Evolutionary conservation across 768 basidiomycete genomes (phyloP), one percentile per base, ranked within the genome.

Genomic region (Termitomyces sp.): DNA sequence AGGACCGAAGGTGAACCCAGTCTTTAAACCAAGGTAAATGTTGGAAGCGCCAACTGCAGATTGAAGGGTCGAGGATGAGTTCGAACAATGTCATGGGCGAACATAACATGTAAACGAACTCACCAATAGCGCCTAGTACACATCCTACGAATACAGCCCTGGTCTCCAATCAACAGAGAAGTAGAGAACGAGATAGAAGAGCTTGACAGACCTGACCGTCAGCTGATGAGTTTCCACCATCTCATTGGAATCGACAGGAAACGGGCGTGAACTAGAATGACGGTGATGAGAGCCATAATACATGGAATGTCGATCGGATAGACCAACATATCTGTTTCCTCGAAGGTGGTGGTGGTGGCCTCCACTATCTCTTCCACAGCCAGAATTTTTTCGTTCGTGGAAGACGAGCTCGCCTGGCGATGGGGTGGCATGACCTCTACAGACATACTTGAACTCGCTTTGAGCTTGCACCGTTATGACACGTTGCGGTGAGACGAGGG

Each of bases 21-120:
- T 85, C 71, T 87, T 86, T 56, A 86, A 67, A 40, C 86, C 83
- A 21, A 86, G 79, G 66, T 87, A 86, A 57, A 87, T 80, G 66
- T 84, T 84, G 48, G 81, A 82, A 12, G 84, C 81, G 47, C 80
- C 78, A 28, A 85, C 79, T 66, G 40, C 11, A 21, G 30, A 47
- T 12, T 33, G 15, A 30, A 45, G 14, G 19, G n/a, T 10, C 45
- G 15, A 19, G 26, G 10, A 52, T 31, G 45, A 45, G 10, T 26
- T 21, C 10, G 5, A 42, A n/a, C 7, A 21, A 53, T 23, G 12
- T 9, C 35, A 30, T 49, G 19, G 37, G 30, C 41, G 14, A 17
- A 11, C 7, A 31, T 17, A 15, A 30, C n/a, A 6, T 23, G 17
- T 12, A 41, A 40, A 30, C 12, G 37, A 9, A 64, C 66, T 48